Evolutionary conservation across 148 eudicot genomes (phyloP), one percentile per base, ranked within the genome.

Genomic region (Rhododendron vialii): DNA sequence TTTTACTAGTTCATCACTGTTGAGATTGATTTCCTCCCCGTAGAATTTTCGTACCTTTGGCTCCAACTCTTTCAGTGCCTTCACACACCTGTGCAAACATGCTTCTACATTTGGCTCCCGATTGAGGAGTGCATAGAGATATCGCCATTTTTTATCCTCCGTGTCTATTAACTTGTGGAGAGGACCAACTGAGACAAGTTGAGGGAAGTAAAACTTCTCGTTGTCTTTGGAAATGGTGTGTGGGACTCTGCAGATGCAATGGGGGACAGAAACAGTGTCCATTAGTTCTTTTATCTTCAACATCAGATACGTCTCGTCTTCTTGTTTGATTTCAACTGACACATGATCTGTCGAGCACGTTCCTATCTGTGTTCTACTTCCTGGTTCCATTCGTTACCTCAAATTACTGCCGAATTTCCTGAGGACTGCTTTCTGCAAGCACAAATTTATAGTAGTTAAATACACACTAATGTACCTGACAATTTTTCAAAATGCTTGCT

Each of bases 181-280:
- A 2, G 96, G 95, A 30, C 96, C 96, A 17, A 94, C 91, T 18
- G 96, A 91, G 48, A 94, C 90, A 24, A 91, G 48, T 3, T 22
- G 78, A 13, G 96, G 96, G 24, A 28, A 24, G 85, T 90, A 91
- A 5, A 63, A 81, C 10, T 84, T 83, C 69, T 74, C 80, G 6
- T 82, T 77, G 89, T 81, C 84, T 4, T 18, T 85, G 11, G 10
- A 73, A 33, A 90, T 80, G 9, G 73, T 78, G 9, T 35, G 48
- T 13, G 92, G 92, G 76, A 93, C 89, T 82, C 59, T 86, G 79
- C 81, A 86, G 30, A 93, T 83, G 30, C 87, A 81, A 33, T 86
- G 86, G 3, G 87, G 86, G 57, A 74, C 82, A 17, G 93, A 82
- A 41, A 89, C 71, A 5, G 11, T 85, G 74, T 88, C 90, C 85